Evolutionary conservation across 1,284 basidiomycete species (phyloP).

Genomic region (Sanghuangporus baumii): DNA sequence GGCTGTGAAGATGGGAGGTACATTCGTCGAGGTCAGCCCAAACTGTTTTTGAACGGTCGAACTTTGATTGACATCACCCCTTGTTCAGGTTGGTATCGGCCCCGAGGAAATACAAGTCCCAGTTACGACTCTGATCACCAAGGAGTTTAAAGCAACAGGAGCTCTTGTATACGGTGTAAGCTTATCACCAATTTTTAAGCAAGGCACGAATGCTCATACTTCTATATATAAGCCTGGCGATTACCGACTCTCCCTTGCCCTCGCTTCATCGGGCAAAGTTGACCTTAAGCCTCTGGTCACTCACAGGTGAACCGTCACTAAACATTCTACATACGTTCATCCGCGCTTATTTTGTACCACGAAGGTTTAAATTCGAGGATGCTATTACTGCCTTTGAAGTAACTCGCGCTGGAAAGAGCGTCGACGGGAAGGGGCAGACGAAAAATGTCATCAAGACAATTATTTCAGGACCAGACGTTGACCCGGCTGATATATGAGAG

Average conservation of each 20-base stretch:
- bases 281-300: constrained; percentile 87
- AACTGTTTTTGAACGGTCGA: constrained; percentile 44
- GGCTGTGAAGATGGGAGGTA: constrained; percentile 69
- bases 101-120: constrained; percentile 43
- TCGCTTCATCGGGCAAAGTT: constrained; percentile 75
- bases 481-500: constrained; percentile 4
- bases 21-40: constrained; percentile 52
- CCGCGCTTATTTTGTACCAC: background rate
- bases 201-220: background rate
- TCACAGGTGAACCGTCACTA: constrained; percentile 52
- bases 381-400: constrained; percentile 78
- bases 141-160: constrained; percentile 79
- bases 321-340: background rate
- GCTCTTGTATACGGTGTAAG: constrained; percentile 83
- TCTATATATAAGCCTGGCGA: constrained; percentile 56
- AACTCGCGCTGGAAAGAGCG: constrained; percentile 73
- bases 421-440: constrained; percentile 52
- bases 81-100: constrained; percentile 68
- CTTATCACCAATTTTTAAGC: constrained; percentile 17
- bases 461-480: constrained; percentile 69
- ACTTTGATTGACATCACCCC: constrained; percentile 36
- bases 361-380: constrained; percentile 69
- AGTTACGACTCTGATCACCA: constrained; percentile 59
- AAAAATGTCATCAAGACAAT: constrained; percentile 60
- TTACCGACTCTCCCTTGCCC: constrained; percentile 82